Evolutionary conservation across 2,329 filamentous ascomycete species (phyloP), one percentile per base, ranked within the genome.

Genomic region (Diaporthe citriasiana): DNA sequence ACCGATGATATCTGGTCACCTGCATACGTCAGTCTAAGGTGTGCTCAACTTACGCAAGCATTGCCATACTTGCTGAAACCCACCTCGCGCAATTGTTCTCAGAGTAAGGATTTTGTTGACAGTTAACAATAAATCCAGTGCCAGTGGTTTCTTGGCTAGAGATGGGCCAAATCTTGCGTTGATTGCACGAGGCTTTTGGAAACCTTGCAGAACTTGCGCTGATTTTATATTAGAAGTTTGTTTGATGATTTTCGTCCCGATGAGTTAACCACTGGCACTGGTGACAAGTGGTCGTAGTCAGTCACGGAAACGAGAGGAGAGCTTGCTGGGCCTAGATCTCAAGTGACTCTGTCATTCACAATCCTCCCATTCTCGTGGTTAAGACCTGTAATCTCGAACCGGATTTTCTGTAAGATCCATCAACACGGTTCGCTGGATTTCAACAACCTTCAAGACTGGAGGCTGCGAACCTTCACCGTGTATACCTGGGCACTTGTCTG

Each of bases 261-360:
- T 55, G 27, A 55, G 25, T 55, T 55, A 22, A 55, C 51, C 51
- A 55, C 51, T 30, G 51, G 51, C 5, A 55, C 51, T 55, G 51
- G 27, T 33, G 27, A 33, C 15, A 55, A 55, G 27, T 55, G 13
- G 33, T 55, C 4, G 25, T 33, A 33, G 27, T 6, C 51, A 55
- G 51, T 15, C 27, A 55, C 9, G 27, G 27, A 33, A 33, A 4
- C 27, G 27, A 55, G 51, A 33, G 27, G 27, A 33, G 15, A 55
- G 13, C 15, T 55, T 55, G 17, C 51, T 55, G 27, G 27, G 27
- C 51, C 27, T 22, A 55, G 27, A 19, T 30, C 27, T 9, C 51
- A 55, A 33, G 27, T 55, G 27, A 55, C 51, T 33, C 13, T 47
- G 42, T 55, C 51, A 33, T 33, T 22, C 51, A 33, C 17, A 55